Evolutionary conservation across 345 rosid species (phyloP).

Genomic region (Anastatica hierochuntica): DNA sequence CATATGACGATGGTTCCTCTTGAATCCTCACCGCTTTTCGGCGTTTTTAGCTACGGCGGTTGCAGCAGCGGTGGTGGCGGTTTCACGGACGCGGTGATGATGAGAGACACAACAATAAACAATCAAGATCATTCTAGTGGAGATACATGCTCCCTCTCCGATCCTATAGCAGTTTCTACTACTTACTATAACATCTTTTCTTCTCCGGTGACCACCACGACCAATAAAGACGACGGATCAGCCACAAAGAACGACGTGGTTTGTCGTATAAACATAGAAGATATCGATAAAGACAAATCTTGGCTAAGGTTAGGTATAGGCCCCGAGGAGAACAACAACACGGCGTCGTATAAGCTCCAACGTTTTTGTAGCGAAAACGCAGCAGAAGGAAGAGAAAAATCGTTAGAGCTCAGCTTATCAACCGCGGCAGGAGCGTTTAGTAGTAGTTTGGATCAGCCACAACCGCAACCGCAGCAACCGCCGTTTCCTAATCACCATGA

Average conservation of each 20-base stretch:
- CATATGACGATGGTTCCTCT: conserved; percentile 72
- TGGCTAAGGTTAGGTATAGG: conserved; percentile 92
- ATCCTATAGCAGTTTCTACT: conserved; percentile 33
- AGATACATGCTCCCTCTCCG: conserved; percentile 40
- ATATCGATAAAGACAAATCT: conserved; percentile 35
- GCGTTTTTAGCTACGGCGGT: too few species aligned
- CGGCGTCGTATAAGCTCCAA: conserved; percentile 17
- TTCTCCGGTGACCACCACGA: too few species aligned
- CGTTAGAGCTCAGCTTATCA: conserved; percentile 60
- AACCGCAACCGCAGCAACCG: background rate
- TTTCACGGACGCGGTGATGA: conserved; percentile 14
- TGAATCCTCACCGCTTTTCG: conserved; percentile 29
- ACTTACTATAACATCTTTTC: too few species aligned
- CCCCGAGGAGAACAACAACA: conserved; percentile 18
- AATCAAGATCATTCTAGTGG: conserved; percentile 28
- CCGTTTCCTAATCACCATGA: conserved; percentile 21
- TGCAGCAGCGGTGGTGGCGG: too few species aligned
- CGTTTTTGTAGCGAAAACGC: too few species aligned
- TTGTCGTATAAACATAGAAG: conserved; percentile 13
- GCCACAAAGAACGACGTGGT: conserved; percentile 8
- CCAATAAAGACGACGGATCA: too few species aligned
- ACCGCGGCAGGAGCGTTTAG: too few species aligned
- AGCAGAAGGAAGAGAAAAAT: conserved; percentile 30
- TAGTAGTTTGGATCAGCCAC: too few species aligned
- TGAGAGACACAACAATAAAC: conserved; percentile 22